Evolutionary conservation across 2,329 filamentous ascomycete genomes (phyloP).

Genomic region (Chrysoporthe deuterocubensis): DNA sequence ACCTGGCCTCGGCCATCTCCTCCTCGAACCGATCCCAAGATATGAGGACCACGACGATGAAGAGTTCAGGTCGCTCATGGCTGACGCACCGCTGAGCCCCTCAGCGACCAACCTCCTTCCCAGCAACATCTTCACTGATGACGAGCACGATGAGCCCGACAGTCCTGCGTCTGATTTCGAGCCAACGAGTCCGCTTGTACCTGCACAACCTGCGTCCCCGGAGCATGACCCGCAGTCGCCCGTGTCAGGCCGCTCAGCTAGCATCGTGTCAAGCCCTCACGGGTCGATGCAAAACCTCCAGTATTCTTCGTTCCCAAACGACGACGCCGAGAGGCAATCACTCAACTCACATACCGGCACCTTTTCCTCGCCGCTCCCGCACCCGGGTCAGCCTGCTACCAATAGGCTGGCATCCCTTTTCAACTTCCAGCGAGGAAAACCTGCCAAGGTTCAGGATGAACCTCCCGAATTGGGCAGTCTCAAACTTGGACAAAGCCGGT

Average conservation of each 20-base stretch:
- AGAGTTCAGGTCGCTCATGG: constrained; percentile 63
- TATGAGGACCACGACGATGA: constrained; percentile 59
- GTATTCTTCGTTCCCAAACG: constrained; percentile 53
- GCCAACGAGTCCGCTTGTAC: constrained; percentile 43
- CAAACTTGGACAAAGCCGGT: constrained; percentile 75
- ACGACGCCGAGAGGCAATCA: constrained; percentile 50
- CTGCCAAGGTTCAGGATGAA: constrained; percentile 63
- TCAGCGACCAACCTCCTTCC: constrained; percentile 76
- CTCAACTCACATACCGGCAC: constrained; percentile 39
- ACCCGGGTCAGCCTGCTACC: constrained; percentile 38
- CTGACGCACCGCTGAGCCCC: constrained; percentile 74
- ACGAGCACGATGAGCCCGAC: constrained; percentile 67
- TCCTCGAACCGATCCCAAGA: constrained; percentile 51
- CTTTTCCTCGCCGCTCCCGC: constrained; percentile 47
- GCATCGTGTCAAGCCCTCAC: constrained; percentile 65
- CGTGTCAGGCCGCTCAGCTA: constrained; percentile 61
- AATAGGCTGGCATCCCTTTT: constrained; percentile 57
- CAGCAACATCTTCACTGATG: constrained; percentile 63
- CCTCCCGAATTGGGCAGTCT: constrained; percentile 71
- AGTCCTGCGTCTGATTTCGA: constrained; percentile 43
- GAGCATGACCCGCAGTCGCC: constrained; percentile 63
- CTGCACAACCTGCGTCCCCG: constrained; percentile 37
- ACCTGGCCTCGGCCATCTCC: constrained; percentile 39
- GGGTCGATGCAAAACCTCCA: constrained; percentile 62
- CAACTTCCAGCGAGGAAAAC: constrained; percentile 63